phyloP scores from a whole-genome alignment of 2,329 filamentous ascomycete genomes.

The Penicillium polonicum region DNA sequence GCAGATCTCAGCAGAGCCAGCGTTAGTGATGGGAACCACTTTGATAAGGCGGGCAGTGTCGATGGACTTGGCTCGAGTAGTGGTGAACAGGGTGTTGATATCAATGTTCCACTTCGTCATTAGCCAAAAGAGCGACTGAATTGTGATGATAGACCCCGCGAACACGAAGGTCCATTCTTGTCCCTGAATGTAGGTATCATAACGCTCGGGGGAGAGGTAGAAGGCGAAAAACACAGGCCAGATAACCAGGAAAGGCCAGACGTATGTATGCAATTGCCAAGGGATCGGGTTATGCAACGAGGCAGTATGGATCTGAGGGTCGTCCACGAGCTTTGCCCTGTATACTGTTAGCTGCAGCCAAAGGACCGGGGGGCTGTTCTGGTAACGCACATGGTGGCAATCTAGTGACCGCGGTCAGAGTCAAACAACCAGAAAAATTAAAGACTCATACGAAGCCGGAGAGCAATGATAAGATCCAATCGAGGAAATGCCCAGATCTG shows the following conservation, averaged over 20 bases:
- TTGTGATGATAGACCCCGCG: conserved; percentile 80
- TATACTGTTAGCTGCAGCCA: conserved; percentile 13
- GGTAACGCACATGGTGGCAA: conserved; percentile 34
- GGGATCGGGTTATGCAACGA: conserved; percentile 86
- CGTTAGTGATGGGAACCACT: conserved; percentile 84
- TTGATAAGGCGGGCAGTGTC: conserved; percentile 83
- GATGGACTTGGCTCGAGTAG: conserved; percentile 67
- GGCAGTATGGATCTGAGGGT: conserved; percentile 81
- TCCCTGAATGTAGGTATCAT: conserved; percentile 88
- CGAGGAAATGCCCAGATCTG: conserved; percentile 8
- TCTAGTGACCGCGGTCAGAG: conserved; percentile 33
- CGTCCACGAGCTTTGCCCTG: conserved; percentile 85
- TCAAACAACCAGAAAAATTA: conserved; percentile 25
- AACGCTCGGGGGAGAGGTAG: conserved; percentile 79
- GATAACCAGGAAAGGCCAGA: conserved; percentile 87
- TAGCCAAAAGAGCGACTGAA: conserved; percentile 87
- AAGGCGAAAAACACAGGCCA: conserved; percentile 91
- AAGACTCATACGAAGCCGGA: conserved; percentile 27
- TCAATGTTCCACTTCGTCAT: conserved; percentile 98
- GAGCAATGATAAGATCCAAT: conserved; percentile 11
- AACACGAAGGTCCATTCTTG: conserved; percentile 98
- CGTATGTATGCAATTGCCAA: conserved; percentile 76
- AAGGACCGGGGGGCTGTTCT: conserved; percentile 1
- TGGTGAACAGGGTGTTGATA: conserved; percentile 76
- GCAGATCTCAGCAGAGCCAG: conserved; percentile 86